Conservation (phyloP, 805 yeast genomes). For the Danielia reshetovae region DNA sequence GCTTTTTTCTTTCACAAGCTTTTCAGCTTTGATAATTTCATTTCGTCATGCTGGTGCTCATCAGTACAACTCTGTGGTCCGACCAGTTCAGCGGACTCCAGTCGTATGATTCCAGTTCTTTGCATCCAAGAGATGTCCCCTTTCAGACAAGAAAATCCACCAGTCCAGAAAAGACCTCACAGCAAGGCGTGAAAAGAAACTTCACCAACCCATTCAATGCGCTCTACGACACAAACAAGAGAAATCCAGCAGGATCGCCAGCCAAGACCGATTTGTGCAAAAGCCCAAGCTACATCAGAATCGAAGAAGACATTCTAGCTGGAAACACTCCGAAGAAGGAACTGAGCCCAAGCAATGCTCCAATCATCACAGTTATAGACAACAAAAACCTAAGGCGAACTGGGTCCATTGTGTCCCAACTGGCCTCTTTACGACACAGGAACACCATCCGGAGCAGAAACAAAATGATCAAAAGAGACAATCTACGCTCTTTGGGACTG, state of each 20-base stretch:
- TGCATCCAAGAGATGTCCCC: neutral
- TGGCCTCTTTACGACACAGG: conserved; percentile 30
- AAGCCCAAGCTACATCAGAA: conserved; percentile 13
- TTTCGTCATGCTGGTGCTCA: conserved; percentile 9
- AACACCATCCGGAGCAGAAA: conserved; percentile 27
- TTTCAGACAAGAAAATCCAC: too few species aligned
- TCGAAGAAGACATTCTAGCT: conserved; percentile 11
- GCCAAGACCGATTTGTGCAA: neutral
- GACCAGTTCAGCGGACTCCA: conserved; percentile 5
- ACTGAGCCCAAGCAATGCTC: conserved; percentile 1
- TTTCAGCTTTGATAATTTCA: neutral
- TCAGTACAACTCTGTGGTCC: conserved; percentile 9
- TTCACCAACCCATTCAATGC: conserved; percentile 13
- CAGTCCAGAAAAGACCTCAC: too few species aligned
- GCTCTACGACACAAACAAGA: conserved; percentile 7
- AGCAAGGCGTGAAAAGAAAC: too few species aligned
- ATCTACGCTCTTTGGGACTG: neutral
- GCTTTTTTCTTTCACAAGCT: neutral
- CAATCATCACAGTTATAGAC: conserved; percentile 13
- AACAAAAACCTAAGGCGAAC: conserved; percentile 15
- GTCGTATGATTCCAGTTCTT: neutral
- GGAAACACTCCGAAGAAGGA: conserved; percentile 5
- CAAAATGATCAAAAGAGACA: conserved; percentile 21
- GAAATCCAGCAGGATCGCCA: too few species aligned
- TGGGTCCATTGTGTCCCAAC: conserved; percentile 27